Evolutionary conservation across 441 rosid genomes (phyloP).

Genomic region (Arabidopsis hybrid): DNA sequence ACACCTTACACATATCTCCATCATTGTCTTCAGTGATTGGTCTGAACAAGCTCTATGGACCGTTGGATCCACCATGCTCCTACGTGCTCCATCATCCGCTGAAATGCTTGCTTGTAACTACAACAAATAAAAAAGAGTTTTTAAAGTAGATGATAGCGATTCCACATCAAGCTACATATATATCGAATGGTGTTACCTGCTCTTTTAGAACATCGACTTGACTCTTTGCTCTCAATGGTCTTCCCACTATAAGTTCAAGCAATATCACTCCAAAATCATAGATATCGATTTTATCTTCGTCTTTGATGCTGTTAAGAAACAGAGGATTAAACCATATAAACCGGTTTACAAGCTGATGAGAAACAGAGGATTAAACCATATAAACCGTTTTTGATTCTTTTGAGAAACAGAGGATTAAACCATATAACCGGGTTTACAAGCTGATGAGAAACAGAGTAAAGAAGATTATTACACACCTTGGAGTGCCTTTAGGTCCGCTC

Average conservation of each 20-base stretch:
- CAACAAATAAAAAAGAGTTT: slow-evolving; percentile 16
- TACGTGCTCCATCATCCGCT: slow-evolving; percentile 58
- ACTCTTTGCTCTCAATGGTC: slow-evolving; percentile 55
- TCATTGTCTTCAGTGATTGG: slow-evolving; percentile 80
- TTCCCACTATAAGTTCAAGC: slow-evolving; percentile 82
- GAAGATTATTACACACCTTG: slow-evolving; percentile 40
- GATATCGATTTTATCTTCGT: slow-evolving; percentile 66
- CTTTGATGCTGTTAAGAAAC: slow-evolving; percentile 48
- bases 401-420: too few species aligned
- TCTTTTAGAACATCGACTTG: slow-evolving; percentile 65
- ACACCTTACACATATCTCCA: slow-evolving; percentile 82
- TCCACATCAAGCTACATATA: neutral
- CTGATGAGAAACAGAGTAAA: neutral
- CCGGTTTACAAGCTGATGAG: neutral
- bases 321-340: slow-evolving; percentile 14
- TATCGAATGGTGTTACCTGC: slow-evolving; percentile 49
- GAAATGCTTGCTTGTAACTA: slow-evolving; percentile 66
- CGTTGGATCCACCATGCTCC: slow-evolving; percentile 69
- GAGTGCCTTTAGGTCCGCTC: slow-evolving; percentile 51
- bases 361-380: neutral
- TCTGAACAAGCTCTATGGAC: slow-evolving; percentile 65
- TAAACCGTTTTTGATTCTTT: neutral
- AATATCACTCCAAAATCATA: slow-evolving; percentile 86
- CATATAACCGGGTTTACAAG: too few species aligned
- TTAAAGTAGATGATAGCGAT: neutral